These are phyloP conservation scores for Prunus kanzakura DNA, from an alignment of 306 rosid genomes.

Conservation along the genomic window DNA sequence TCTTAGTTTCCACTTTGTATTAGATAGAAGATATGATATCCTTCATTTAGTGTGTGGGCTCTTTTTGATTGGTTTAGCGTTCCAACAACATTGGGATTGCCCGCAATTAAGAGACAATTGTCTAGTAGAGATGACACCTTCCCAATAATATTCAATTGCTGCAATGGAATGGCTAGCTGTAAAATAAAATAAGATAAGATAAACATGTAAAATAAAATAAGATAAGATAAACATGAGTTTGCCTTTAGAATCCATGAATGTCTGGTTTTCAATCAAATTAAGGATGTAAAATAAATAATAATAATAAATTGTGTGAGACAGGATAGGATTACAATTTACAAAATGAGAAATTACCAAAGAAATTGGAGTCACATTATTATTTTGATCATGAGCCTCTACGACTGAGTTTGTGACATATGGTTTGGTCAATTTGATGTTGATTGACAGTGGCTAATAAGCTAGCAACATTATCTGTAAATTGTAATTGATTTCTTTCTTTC, in stretches of 20 bases:
- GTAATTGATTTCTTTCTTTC: not conserved
- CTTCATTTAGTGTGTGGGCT: no score
- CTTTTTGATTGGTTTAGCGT: no score
- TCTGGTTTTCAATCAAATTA: not conserved
- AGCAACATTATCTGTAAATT: constrained; percentile 1
- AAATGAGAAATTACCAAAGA: not conserved
- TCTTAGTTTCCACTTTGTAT: no score
- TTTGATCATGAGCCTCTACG: not conserved
- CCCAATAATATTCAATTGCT: not conserved
- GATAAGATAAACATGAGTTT: not conserved
- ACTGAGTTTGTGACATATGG: not conserved
- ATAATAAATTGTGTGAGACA: not conserved
- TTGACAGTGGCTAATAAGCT: not conserved
- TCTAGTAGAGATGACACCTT: not conserved
- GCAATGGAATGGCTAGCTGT: not conserved
- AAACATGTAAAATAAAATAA: not conserved
- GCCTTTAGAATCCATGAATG: not conserved
- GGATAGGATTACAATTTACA: not conserved
- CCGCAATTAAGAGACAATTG: not conserved
- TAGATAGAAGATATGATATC: no score
- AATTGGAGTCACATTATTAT: not conserved
- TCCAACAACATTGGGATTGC: no score
- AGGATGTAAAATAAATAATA: not conserved
- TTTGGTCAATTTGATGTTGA: not conserved
- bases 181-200: not conserved